Conservation (phyloP, 495 filamentous ascomycete genomes). For the Terfezia boudieri region DNA sequence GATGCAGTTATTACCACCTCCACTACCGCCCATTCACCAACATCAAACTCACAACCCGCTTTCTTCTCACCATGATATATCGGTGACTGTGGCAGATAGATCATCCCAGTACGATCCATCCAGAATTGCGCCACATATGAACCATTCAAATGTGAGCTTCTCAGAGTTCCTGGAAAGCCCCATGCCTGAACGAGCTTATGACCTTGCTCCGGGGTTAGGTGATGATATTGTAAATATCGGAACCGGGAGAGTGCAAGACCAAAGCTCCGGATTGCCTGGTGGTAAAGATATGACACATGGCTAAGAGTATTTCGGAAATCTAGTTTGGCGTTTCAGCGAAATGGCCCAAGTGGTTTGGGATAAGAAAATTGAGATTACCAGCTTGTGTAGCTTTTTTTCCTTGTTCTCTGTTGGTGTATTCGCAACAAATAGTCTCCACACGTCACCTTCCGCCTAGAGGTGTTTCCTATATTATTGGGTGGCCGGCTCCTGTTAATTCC, state of each 20-base stretch:
- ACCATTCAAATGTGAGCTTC: conserved; percentile 5
- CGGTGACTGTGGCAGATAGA: conserved; percentile 7
- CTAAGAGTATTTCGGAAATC: background rate
- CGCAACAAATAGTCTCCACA: no score
- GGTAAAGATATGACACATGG: conserved; percentile 4
- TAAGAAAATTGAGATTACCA: no score
- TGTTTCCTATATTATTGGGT: no score
- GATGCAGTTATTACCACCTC: conserved; percentile 9
- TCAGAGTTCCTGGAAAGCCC: conserved; percentile 15
- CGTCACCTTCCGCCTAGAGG: no score
- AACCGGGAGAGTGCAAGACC: conserved; percentile 13
- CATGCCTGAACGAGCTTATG: background rate
- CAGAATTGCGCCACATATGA: conserved; percentile 11
- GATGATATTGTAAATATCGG: conserved; percentile 16
- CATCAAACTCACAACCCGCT: conserved; percentile 8
- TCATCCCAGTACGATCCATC: conserved; percentile 13
- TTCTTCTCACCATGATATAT: conserved; percentile 10
- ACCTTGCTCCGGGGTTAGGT: conserved; percentile 7
- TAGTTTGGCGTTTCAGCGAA: conserved; percentile 10
- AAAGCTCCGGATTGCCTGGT: conserved; percentile 2
- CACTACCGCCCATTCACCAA: conserved; percentile 13
- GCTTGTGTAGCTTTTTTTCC: no score
- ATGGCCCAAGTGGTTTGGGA: background rate
- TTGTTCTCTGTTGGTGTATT: no score
- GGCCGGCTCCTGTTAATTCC: no score